Base-by-base conservation (phyloP, 2,329 filamentous ascomycete species). In the Phaeosphaeria sp. region DNA sequence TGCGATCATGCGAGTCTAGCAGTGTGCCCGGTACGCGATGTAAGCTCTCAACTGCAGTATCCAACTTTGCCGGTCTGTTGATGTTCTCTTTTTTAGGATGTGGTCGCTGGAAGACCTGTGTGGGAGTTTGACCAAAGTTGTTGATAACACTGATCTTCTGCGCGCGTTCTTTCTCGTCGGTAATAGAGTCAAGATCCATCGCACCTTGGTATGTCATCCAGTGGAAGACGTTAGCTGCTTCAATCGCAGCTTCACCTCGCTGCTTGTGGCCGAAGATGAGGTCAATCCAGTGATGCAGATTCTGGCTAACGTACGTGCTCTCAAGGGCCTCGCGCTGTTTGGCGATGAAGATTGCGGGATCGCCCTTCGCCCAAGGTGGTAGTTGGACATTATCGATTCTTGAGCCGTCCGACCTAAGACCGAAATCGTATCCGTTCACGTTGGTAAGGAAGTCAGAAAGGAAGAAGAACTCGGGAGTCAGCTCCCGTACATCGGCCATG, bases 391-490 rank as follows among this genome's bases (percentile, higher is more conserved):
- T 85, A 71, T 97, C 91, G 22, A 99, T 93, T 33, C 85, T 85
- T 22, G 89, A 89, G 1, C 87, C 91, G 55, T 88, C 89, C 50
- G 91, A 93, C 75, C 98, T 93, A 41, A 88, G 82, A 6, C 96
- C 96, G 78, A 99, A 98, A 66, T 98, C 93, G 78, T 97, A 99
- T 3, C 88, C 87, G 70, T 99, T 99, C 63, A 92, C 86, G 70
- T 99, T 99, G n/a, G 88, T 89, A 17, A 99, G 81, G 64, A 99
- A 98, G 64, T 98, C 95, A 0, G 95, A 93, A 1, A 99, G 84
- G 67, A 94, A 99, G 80, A 96, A 99, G 78, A 99, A 99, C 71
- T 99, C 95, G 0, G 95, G 95, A 18, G 93, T 98, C 22, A 99
- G 82, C 75, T 99, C 95, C 64, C 95, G 86, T 2, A 99, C 93